Evolutionary conservation across 345 rosid species (phyloP).

Genomic region (Eucalyptus polyanthemos): DNA sequence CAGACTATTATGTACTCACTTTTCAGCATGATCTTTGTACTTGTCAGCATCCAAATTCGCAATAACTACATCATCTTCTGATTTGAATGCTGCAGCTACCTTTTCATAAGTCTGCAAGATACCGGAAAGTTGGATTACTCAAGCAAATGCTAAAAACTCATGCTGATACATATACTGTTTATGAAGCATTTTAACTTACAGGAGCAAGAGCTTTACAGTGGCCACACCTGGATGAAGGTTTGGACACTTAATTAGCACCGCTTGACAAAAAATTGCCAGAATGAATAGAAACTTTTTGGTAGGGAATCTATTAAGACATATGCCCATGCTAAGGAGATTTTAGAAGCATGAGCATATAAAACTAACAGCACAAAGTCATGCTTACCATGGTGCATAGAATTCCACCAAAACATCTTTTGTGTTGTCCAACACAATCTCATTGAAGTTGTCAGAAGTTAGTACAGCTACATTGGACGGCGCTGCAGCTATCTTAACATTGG

Average conservation of each 20-base stretch:
- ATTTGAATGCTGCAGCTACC: constrained; percentile 76
- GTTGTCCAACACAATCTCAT: constrained; percentile 72
- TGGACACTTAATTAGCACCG: neutral
- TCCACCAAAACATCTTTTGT: constrained; percentile 93
- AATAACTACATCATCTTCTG: constrained; percentile 70
- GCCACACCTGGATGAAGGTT: constrained; percentile 69
- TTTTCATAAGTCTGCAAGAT: constrained; percentile 62
- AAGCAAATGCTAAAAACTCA: neutral
- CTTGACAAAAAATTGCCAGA: neutral
- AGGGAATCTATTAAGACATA: neutral
- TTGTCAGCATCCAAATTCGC: constrained; percentile 95
- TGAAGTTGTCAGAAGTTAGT: constrained; percentile 65
- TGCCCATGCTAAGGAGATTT: neutral
- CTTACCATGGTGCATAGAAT: constrained; percentile 97
- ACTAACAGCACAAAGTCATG: neutral
- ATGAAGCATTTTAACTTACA: constrained; percentile 27
- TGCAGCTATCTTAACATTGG: constrained; percentile 81
- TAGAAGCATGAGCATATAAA: neutral
- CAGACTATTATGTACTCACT: constrained; percentile 27
- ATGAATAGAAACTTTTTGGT: neutral
- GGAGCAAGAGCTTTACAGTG: constrained; percentile 98
- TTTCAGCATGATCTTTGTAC: constrained; percentile 63
- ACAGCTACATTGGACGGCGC: constrained; percentile 65
- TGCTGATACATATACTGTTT: neutral
- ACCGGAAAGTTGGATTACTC: neutral